These are phyloP conservation scores for Arthrobotrys iridis DNA, from an alignment of 2,329 filamentous ascomycete genomes.

Conservation along the genomic window DNA sequence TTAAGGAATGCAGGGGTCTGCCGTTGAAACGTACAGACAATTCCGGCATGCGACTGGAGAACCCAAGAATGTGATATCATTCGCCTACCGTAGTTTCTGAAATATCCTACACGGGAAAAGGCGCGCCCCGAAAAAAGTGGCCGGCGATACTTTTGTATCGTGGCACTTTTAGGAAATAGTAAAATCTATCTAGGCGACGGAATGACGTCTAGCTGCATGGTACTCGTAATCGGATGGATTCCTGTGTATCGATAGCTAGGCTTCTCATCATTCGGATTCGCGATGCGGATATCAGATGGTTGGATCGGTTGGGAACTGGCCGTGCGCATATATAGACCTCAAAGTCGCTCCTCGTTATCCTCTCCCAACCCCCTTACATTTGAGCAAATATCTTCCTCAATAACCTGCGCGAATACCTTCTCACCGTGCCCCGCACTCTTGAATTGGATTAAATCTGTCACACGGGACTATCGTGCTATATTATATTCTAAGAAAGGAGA, in stretches of 20 bases:
- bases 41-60: conserved; percentile 23
- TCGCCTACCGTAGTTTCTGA: not conserved
- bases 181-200: not conserved
- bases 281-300: conserved; percentile 2
- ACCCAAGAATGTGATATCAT: conserved; percentile 40
- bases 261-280: not conserved
- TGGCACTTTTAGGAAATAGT: not conserved
- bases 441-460: not conserved
- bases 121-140: not conserved
- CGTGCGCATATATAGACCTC: conserved; percentile 9
- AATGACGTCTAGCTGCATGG: conserved; percentile 26
- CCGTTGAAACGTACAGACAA: not conserved
- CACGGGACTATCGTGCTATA: not conserved
- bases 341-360: conserved; percentile 6
- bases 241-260: not conserved
- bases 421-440: not conserved
- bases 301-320: not conserved
- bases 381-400: not conserved
- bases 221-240: not conserved
- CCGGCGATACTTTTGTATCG: not conserved
- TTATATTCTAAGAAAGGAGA: not conserved
- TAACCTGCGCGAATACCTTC: not conserved
- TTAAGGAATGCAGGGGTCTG: conserved; percentile 17
- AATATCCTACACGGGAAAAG: not conserved
- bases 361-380: not conserved